phyloP scores from a whole-genome alignment of 352 stramenopile species.

The Globisporangium perplexum region DNA sequence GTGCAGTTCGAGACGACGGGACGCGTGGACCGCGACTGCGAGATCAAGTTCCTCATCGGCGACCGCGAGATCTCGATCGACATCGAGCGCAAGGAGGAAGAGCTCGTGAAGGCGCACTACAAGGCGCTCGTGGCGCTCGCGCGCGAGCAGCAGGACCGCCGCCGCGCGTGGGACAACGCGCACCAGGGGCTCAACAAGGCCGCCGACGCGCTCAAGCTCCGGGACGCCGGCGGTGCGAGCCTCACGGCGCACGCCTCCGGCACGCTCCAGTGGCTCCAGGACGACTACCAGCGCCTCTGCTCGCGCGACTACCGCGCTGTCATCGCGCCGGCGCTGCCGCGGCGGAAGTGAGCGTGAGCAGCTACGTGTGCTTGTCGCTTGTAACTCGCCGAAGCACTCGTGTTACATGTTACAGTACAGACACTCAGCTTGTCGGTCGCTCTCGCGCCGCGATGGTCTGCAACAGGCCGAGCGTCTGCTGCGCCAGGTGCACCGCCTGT shows the following conservation, averaged over 20 bases:
- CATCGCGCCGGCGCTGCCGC: constrained; percentile 9
- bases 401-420: background rate
- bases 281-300: constrained; percentile 23
- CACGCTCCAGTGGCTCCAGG: constrained; percentile 25
- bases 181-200: constrained; percentile 22
- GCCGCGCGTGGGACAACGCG: constrained; percentile 28
- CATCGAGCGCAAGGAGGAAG: constrained; percentile 44
- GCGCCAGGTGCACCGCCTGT: constrained; percentile 50
- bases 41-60: constrained; percentile 59
- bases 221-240: constrained; percentile 4
- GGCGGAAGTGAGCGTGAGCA: background rate
- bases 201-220: constrained; percentile 30
- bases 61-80: constrained; percentile 35
- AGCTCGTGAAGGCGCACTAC: constrained; percentile 40
- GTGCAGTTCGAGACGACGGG: constrained; percentile 53
- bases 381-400: too few relatives aligned
- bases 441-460: constrained; percentile 37
- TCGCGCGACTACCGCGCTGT: constrained; percentile 28
- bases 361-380: too few relatives aligned
- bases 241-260: constrained; percentile 19
- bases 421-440: too few relatives aligned
- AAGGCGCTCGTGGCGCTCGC: constrained; percentile 36
- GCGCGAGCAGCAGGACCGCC: constrained; percentile 32
- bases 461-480: constrained; percentile 60
- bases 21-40: constrained; percentile 49